Base-by-base conservation (phyloP, 148 eudicot genomes). In the Limonium bicolor region DNA sequence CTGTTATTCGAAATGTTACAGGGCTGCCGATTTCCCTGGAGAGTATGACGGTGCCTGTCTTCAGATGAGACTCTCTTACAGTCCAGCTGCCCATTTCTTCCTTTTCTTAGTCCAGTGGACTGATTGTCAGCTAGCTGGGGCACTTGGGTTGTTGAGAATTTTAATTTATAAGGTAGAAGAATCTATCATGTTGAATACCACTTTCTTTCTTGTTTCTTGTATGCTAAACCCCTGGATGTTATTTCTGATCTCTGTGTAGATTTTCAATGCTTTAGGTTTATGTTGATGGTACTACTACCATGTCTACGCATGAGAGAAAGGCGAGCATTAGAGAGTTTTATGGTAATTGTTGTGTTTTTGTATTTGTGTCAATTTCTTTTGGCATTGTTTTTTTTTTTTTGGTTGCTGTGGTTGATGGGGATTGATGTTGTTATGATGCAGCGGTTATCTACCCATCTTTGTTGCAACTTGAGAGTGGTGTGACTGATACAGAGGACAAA, bases 41-140 rank as follows among this genome's bases (percentile, higher is more conserved):
- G 95, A 90, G 55, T 90, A 80, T 64, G 97, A 85, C 27, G 97
- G 97, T 5, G 93, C 95, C 5, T 90, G 84, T 42, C 64, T 90
- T 42, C 97, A 90, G 54, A 80, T 90, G 97, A 77, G 97, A 71
- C 77, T 90, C 77, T 84, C 97, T 1, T 90, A 90, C 50, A 86
- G 94, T 49, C 97, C 97, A 21, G 97, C 85, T 24, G 97, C 97
- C n/a, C 92, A 90, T 42, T 60, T 90, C 63, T 70, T 90, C 64
- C 95, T 90, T 50, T 90, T 90, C 74, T 67, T 90, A 27, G 92
- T 90, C 7, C 97, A 90, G 36, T 90, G 97, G 97, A 80, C 95
- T 12, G 97, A 90, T 40, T 90, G 95, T 52, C 63, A 84, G 64
- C 77, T 90, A 31, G 97, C 97, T 13, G 97, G 97, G 19, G 87